phyloP scores from a whole-genome alignment of 495 filamentous ascomycete genomes.

The Geopyxis carbonaria region DNA sequence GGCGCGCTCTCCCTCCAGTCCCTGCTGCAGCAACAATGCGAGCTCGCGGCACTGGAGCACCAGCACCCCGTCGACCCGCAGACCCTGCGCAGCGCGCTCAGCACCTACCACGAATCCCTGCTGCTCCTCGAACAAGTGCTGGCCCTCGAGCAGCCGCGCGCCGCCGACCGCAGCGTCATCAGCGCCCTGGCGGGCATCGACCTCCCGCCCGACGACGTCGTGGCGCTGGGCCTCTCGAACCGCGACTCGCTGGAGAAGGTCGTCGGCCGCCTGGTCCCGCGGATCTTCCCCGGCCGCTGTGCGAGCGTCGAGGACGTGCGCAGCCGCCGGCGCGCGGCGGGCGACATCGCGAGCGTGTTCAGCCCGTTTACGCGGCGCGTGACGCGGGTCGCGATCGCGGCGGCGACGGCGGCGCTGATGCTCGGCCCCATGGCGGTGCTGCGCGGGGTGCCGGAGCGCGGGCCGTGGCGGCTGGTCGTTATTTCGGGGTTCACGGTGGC shows the following conservation, averaged over 20 bases:
- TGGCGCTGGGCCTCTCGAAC: conserved; percentile 14
- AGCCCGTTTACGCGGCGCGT: conserved; percentile 19
- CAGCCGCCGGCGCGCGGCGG: conserved; percentile 13
- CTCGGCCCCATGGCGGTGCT: conserved; percentile 18
- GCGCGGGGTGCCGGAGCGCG: conserved; percentile 11
- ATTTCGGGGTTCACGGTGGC: conserved; percentile 17
- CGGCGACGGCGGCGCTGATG: conserved; percentile 19
- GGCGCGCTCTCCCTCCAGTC: conserved; percentile 19
- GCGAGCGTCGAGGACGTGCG: conserved; percentile 17
- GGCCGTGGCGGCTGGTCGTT: conserved; percentile 16
- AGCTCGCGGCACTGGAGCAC: conserved; percentile 13
- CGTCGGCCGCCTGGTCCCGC: conserved; percentile 13
- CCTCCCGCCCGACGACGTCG: conserved; percentile 12
- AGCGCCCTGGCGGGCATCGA: conserved; percentile 10
- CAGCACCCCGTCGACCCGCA: neutral
- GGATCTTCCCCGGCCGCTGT: conserved; percentile 16
- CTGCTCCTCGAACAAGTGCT: conserved; percentile 22
- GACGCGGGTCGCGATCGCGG: conserved; percentile 16
- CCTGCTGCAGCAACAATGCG: conserved; percentile 16
- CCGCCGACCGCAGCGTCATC: conserved; percentile 11
- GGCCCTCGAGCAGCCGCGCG: conserved; percentile 19
- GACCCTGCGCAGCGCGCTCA: neutral
- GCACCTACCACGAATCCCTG: conserved; percentile 12
- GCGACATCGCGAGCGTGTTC: conserved; percentile 17
- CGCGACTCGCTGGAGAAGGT: conserved; percentile 22